Conservation (phyloP, 2,329 filamentous ascomycete species). For the Cytospora piceae region DNA sequence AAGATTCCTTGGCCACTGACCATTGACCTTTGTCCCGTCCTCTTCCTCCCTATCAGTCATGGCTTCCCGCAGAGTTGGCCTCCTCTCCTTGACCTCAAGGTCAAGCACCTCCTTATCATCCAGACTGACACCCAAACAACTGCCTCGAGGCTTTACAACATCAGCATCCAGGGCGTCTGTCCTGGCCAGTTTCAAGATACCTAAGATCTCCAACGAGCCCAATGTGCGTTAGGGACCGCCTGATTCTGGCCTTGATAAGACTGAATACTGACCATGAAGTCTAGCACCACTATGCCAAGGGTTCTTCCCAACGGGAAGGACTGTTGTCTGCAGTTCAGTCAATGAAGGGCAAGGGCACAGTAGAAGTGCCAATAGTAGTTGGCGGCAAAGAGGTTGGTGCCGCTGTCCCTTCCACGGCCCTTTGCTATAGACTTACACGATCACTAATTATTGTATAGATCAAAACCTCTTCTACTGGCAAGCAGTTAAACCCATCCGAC, state of each 20-base stretch:
- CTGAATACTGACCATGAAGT: constrained; percentile 6
- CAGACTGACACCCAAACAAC: constrained; percentile 18
- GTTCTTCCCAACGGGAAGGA: constrained; percentile 75
- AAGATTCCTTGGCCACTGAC: too few species aligned
- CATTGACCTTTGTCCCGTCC: not conserved
- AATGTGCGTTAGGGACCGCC: constrained; percentile 67
- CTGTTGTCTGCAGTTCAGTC: constrained; percentile 74
- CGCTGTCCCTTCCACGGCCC: not conserved
- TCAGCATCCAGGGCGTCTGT: constrained; percentile 51
- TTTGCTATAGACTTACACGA: constrained; percentile 5
- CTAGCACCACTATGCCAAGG: constrained; percentile 88
- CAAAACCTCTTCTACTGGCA: constrained; percentile 66
- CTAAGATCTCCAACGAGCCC: constrained; percentile 88
- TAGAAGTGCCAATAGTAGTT: constrained; percentile 82
- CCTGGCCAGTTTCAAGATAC: constrained; percentile 85
- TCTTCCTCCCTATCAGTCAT: constrained; percentile 2
- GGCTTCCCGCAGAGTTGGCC: constrained; percentile 27
- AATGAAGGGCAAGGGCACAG: constrained; percentile 68
- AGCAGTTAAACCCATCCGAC: constrained; percentile 81
- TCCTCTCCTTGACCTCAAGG: constrained; percentile 22
- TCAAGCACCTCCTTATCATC: constrained; percentile 19
- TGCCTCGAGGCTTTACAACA: constrained; percentile 36
- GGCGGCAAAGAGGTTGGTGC: constrained; percentile 74
- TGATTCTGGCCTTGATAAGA: not conserved
- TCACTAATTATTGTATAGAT: constrained; percentile 51